Evolutionary conservation across 2,329 filamentous ascomycete genomes (phyloP).

Genomic region (Epichloe sylvatica): DNA sequence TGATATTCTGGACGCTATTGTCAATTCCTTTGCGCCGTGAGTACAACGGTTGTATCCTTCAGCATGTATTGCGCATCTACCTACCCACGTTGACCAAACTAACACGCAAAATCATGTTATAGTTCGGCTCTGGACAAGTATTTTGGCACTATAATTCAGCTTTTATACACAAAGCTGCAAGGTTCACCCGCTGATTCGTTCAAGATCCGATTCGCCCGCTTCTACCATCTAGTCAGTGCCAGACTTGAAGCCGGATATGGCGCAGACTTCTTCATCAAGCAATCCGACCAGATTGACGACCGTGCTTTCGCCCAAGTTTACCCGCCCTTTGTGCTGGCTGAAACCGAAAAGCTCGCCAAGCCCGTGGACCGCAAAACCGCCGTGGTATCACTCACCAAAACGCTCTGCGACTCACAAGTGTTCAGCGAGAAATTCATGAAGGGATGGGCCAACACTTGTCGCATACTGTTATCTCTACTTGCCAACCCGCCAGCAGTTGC

Average conservation of each 20-base stretch:
- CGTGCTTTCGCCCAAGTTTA: constrained; percentile 77
- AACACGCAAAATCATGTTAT: neutral
- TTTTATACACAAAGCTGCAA: constrained; percentile 69
- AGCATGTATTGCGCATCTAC: neutral
- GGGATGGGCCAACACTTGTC: constrained; percentile 83
- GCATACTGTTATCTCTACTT: constrained; percentile 75
- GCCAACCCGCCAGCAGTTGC: constrained; percentile 68
- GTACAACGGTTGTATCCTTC: constrained; percentile 19
- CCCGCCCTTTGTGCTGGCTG: constrained; percentile 70
- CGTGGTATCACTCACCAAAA: constrained; percentile 86
- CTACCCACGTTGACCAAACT: neutral
- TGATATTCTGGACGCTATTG: constrained; percentile 72
- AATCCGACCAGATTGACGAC: constrained; percentile 69
- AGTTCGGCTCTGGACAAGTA: constrained; percentile 57
- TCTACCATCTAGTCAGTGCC: constrained; percentile 86
- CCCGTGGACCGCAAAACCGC: constrained; percentile 87
- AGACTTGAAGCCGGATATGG: constrained; percentile 68
- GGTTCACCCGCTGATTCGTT: constrained; percentile 59
- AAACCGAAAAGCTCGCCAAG: constrained; percentile 75
- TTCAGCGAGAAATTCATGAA: constrained; percentile 75
- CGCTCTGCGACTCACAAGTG: constrained; percentile 68
- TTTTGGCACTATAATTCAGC: constrained; percentile 64
- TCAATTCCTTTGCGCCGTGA: constrained; percentile 59
- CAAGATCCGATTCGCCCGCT: constrained; percentile 75
- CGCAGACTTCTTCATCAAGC: constrained; percentile 77